Evolutionary conservation across 306 rosid species (phyloP).

Genomic region (Medicago ruthenica): DNA sequence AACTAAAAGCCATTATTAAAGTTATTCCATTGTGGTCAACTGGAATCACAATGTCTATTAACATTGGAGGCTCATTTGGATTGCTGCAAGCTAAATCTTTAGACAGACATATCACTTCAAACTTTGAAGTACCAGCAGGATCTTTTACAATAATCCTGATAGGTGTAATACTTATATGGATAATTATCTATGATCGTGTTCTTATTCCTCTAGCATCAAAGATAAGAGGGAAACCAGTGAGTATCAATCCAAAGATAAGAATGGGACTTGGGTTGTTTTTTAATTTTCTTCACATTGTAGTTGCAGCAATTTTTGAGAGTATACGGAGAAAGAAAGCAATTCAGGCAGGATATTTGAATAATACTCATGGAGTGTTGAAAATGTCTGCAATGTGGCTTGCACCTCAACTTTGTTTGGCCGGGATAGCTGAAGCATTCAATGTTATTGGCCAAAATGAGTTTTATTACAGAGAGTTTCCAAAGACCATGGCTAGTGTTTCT

Average conservation of each 20-base stretch:
- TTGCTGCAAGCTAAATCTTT: slow-evolving; percentile 69
- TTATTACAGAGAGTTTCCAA: slow-evolving; percentile 69
- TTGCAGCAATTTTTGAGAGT: slow-evolving; percentile 55
- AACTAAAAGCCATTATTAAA: slow-evolving; percentile 63
- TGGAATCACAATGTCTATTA: slow-evolving; percentile 58
- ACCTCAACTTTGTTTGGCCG: slow-evolving; percentile 59
- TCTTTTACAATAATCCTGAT: slow-evolving; percentile 53
- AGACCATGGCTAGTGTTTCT: slow-evolving; percentile 66
- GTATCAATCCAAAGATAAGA: slow-evolving; percentile 54
- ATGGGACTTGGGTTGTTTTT: slow-evolving; percentile 66
- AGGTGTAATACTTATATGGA: slow-evolving; percentile 49
- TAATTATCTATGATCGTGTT: slow-evolving; percentile 61
- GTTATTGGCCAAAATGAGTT: slow-evolving; percentile 72
- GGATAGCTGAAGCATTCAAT: slow-evolving; percentile 73
- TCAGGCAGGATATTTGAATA: slow-evolving; percentile 40
- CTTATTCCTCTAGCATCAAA: slow-evolving; percentile 65
- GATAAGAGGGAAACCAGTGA: slow-evolving; percentile 56
- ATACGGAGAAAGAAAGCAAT: slow-evolving; percentile 55
- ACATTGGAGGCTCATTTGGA: slow-evolving; percentile 58
- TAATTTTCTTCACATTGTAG: slow-evolving; percentile 47
- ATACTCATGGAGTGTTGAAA: slow-evolving; percentile 46
- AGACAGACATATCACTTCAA: slow-evolving; percentile 59
- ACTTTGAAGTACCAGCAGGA: slow-evolving; percentile 68
- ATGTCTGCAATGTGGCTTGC: slow-evolving; percentile 77
- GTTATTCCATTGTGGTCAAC: slow-evolving; percentile 76